These are phyloP conservation scores for Hansenula sp. DNA, from an alignment of 1,139 yeast species.

Conservation along the genomic window DNA sequence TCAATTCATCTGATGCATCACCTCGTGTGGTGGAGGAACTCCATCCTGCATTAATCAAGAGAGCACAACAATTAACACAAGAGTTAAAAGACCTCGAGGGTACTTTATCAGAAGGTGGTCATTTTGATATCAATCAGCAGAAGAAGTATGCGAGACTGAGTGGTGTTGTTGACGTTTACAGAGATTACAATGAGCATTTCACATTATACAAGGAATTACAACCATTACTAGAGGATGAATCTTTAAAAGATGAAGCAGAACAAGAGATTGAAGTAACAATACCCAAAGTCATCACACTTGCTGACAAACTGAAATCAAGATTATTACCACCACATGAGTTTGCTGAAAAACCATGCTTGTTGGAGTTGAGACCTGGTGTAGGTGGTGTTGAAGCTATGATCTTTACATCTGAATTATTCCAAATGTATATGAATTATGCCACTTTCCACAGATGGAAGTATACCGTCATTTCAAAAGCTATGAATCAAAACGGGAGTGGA, in stretches of 20 bases:
- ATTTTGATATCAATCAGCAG: constrained; percentile 53
- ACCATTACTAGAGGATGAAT: constrained; percentile 31
- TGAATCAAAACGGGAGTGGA: constrained; percentile 54
- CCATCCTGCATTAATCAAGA: constrained; percentile 58
- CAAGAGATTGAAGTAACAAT: constrained; percentile 27
- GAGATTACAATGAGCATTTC: constrained; percentile 36
- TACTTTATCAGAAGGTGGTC: constrained; percentile 35
- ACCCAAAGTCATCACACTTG: constrained; percentile 29
- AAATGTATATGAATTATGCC: constrained; percentile 79
- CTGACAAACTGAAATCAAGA: constrained; percentile 46
- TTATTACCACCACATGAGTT: constrained; percentile 77
- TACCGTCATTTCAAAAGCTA: constrained; percentile 56
- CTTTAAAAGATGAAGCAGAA: constrained; percentile 33
- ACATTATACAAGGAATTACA: constrained; percentile 35
- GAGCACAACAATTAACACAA: constrained; percentile 50
- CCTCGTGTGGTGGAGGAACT: constrained; percentile 29
- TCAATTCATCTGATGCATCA: constrained; percentile 5
- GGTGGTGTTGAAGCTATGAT: constrained; percentile 95
- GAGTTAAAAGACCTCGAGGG: constrained; percentile 50
- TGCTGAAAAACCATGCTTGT: constrained; percentile 70
- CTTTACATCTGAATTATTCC: constrained; percentile 73
- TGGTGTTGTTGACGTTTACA: constrained; percentile 47
- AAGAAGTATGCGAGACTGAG: constrained; percentile 54
- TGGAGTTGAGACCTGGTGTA: constrained; percentile 92
- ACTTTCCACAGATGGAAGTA: constrained; percentile 63